Percentiles rank a stretch among this genome's conserved stretches.
Evolutionary conservation across 768 basidiomycete genomes (phyloP).

Genomic region (Trametes sanguinea): DNA sequence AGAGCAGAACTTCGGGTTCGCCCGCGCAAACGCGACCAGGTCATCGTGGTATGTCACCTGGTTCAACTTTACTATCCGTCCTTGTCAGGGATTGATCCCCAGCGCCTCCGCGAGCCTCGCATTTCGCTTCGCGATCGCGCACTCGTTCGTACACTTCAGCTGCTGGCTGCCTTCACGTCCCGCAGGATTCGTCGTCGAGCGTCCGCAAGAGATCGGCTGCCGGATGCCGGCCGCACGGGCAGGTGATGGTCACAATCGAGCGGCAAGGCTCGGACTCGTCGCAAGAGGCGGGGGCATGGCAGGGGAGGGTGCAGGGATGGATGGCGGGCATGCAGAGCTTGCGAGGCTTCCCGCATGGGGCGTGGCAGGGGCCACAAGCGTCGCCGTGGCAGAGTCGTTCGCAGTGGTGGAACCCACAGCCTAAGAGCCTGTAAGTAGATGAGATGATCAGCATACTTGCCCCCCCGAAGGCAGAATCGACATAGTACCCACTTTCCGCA

Average conservation of each 20-base stretch:
- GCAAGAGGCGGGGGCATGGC: slow-evolving; percentile 90
- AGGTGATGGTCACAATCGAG: slow-evolving; percentile 63
- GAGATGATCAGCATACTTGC: background rate
- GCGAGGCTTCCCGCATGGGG: slow-evolving; percentile 83
- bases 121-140: slow-evolving; percentile 83
- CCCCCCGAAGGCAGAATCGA: background rate
- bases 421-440: slow-evolving; percentile 50
- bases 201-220: slow-evolving; percentile 74
- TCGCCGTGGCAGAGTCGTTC: slow-evolving; percentile 80
- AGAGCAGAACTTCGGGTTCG: slow-evolving; percentile 64
- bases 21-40: slow-evolving; percentile 58
- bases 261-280: slow-evolving; percentile 79
- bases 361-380: slow-evolving; percentile 74
- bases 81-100: slow-evolving; percentile 68
- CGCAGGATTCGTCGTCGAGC: slow-evolving; percentile 46
- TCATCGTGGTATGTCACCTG: slow-evolving; percentile 63
- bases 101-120: slow-evolving; percentile 88
- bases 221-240: slow-evolving; percentile 84
- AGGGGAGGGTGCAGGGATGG: slow-evolving; percentile 76
- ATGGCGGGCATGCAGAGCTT: slow-evolving; percentile 73
- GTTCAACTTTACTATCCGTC: slow-evolving; percentile 38
- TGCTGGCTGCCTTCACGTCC: slow-evolving; percentile 44
- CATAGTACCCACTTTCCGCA: slow-evolving; percentile 67
- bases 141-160: slow-evolving; percentile 82
- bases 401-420: slow-evolving; percentile 91